Evolutionary conservation across 1,284 basidiomycete species (phyloP).

Genomic region (Tilletia caries): DNA sequence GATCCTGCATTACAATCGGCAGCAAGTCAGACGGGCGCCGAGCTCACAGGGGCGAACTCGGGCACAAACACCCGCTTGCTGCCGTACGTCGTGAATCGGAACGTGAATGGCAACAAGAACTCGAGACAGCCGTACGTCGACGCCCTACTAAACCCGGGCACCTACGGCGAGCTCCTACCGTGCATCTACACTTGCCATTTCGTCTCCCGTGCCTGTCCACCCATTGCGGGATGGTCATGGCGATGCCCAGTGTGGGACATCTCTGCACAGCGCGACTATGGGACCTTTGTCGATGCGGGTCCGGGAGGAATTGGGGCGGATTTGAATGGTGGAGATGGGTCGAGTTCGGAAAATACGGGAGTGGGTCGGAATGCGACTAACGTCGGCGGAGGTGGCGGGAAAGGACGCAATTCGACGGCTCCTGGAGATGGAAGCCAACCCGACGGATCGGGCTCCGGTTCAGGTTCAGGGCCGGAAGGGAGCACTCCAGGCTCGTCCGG

Average conservation of each 20-base stretch:
- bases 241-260: constrained; percentile 48
- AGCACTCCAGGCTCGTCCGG: not conserved
- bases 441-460: not conserved
- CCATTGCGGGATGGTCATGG: constrained; percentile 39
- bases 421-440: not conserved
- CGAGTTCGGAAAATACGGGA: not conserved
- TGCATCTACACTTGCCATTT: constrained; percentile 50
- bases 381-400: not conserved
- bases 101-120: constrained; percentile 20
- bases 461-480: not conserved
- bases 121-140: constrained; percentile 47
- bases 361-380: not conserved
- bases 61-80: constrained; percentile 35
- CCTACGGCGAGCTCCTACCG: constrained; percentile 49
- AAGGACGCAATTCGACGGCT: not conserved
- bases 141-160: constrained; percentile 30
- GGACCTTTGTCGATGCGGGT: constrained; percentile 50
- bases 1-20: constrained; percentile 33
- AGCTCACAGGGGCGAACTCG: constrained; percentile 38
- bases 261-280: constrained; percentile 48
- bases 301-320: constrained; percentile 37
- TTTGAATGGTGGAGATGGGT: constrained; percentile 44
- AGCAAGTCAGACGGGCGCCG: constrained; percentile 34
- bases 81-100: constrained; percentile 51
- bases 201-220: constrained; percentile 46